Conservation (phyloP, 176 grass and related monocot genomes). For the Cocos nucifera region DNA sequence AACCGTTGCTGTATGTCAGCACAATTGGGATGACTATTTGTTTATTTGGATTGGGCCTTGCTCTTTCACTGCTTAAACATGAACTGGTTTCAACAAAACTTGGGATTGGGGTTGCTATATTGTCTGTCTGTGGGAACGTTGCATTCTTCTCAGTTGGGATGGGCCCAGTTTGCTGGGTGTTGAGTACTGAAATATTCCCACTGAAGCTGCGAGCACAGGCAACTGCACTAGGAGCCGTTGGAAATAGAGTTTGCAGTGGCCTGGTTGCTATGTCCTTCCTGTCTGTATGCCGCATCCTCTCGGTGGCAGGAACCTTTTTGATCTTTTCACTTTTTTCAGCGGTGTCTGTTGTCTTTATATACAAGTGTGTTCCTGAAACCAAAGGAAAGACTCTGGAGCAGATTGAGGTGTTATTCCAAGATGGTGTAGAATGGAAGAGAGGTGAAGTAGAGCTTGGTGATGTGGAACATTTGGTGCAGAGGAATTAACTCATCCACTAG, state of each 20-base stretch:
- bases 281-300: constrained; percentile 35
- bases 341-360: constrained; percentile 39
- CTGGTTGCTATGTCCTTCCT: constrained; percentile 61
- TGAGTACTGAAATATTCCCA: constrained; percentile 57
- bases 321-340: constrained; percentile 43
- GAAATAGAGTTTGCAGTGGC: constrained; percentile 48
- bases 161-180: constrained; percentile 51
- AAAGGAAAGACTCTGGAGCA: constrained; percentile 51
- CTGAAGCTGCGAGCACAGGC: constrained; percentile 50
- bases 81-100: constrained; percentile 21
- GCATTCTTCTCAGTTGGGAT: constrained; percentile 71
- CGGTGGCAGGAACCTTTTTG: constrained; percentile 37
- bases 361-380: constrained; percentile 45
- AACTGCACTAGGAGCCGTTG: constrained; percentile 38
- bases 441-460: constrained; percentile 47
- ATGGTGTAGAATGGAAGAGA: constrained; percentile 4
- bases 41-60: constrained; percentile 22
- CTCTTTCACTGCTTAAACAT: constrained; percentile 34
- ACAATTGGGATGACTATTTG: constrained; percentile 56
- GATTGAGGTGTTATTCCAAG: constrained; percentile 41
- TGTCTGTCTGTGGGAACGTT: constrained; percentile 50
- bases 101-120: constrained; percentile 26
- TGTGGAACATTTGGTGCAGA: constrained; percentile 22
- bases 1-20: constrained; percentile 48
- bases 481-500: not conserved